These are phyloP conservation scores for Syzygium syzygioides DNA, from an alignment of 441 rosid species.

Conservation along the genomic window DNA sequence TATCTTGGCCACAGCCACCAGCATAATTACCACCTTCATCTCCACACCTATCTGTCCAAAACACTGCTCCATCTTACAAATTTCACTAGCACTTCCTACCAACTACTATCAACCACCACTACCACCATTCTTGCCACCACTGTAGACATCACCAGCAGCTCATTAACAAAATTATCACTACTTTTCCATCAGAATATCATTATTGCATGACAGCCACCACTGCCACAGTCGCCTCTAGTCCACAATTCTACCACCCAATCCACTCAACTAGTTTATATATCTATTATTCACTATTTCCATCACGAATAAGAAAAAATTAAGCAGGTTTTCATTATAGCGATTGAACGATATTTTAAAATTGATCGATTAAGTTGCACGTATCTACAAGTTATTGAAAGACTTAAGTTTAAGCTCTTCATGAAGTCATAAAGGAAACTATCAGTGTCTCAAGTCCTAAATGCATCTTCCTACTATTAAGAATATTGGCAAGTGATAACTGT, in stretches of 20 bases:
- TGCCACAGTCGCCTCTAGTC: not conserved
- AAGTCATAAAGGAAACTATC: not conserved
- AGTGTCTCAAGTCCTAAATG: not conserved
- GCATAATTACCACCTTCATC: not conserved
- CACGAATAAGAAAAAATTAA: not conserved
- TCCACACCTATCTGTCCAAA: not conserved
- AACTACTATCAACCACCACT: not conserved
- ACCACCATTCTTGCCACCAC: not conserved
- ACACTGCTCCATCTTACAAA: not conserved
- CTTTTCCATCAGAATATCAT: not conserved
- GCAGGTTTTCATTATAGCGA: not conserved
- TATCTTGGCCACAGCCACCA: not conserved
- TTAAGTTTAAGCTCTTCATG: not conserved
- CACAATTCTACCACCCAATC: not conserved
- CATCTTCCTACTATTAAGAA: not conserved
- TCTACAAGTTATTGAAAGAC: not conserved
- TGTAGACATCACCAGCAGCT: not conserved
- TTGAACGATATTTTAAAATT: not conserved
- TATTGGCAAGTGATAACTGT: not conserved
- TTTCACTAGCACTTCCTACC: not conserved
- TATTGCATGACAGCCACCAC: not conserved
- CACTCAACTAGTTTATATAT: not conserved
- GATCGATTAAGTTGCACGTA: not conserved
- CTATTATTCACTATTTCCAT: not conserved
- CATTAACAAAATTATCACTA: too few species aligned